Conservation (phyloP, 2,329 filamentous ascomycete species). For the Bipolaris oryzae region DNA sequence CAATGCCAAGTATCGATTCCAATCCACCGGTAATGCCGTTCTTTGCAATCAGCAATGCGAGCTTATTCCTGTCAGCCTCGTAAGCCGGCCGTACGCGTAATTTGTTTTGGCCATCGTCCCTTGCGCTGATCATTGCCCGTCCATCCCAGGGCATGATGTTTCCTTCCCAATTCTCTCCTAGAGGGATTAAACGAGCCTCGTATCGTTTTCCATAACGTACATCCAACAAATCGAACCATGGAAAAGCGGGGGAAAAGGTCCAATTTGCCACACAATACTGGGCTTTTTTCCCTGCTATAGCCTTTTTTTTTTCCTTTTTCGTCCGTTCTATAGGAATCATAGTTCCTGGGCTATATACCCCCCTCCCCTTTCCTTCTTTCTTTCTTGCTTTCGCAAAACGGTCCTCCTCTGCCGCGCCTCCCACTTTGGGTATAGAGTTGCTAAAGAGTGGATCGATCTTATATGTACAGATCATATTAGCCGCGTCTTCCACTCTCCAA, state of each 20-base stretch:
- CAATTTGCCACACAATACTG: no score
- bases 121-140: slow-evolving; percentile 8
- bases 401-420: not conserved
- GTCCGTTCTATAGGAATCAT: no score
- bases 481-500: not conserved
- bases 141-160: not conserved
- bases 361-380: no score
- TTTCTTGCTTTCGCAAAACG: not conserved
- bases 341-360: not conserved
- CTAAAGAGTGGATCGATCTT: not conserved
- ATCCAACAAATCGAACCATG: no score
- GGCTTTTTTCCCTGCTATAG: no score
- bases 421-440: not conserved
- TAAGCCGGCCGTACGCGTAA: slow-evolving; percentile 4
- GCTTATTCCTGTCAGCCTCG: not conserved
- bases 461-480: not conserved
- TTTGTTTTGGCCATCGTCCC: not conserved
- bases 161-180: no score
- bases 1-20: not conserved
- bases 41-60: not conserved
- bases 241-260: no score
- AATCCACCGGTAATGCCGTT: not conserved
- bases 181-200: no score
- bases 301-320: no score
- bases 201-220: no score